Percentiles rank a stretch among this genome's conserved stretches.
Evolutionary conservation across 768 basidiomycete genomes (phyloP).

Genomic region (Rhizopogon rudus): DNA sequence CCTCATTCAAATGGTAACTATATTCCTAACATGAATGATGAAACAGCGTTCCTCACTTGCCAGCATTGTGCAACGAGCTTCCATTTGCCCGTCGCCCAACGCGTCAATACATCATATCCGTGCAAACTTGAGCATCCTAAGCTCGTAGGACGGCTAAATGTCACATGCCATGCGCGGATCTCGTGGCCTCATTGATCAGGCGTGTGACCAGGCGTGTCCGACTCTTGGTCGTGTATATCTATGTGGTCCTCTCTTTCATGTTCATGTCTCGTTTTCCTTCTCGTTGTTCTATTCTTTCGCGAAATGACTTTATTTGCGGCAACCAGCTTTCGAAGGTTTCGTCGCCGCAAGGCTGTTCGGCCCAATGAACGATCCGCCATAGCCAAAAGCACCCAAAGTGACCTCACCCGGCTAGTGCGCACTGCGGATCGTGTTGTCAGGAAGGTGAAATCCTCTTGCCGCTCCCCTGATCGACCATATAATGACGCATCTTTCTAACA

Average conservation of each 20-base stretch:
- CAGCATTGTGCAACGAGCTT: not conserved
- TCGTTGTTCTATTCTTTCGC: conserved; percentile 3
- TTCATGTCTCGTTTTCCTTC: conserved; percentile 5
- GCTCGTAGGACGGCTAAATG: not conserved
- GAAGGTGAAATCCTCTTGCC: conserved; percentile 40
- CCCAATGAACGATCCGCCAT: conserved; percentile 29
- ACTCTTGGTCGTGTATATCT: conserved; percentile 14
- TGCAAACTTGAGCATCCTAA: not conserved
- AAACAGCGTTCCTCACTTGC: not conserved
- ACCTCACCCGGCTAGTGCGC: conserved; percentile 62
- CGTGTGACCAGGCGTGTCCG: conserved; percentile 9
- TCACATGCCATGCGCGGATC: not conserved
- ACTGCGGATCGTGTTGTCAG: conserved; percentile 49
- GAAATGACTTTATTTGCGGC: conserved; percentile 28
- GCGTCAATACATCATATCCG: not conserved
- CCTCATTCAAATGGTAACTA: not conserved
- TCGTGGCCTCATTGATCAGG: conserved; percentile 12
- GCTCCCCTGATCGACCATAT: conserved; percentile 16
- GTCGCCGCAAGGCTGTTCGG: conserved; percentile 43
- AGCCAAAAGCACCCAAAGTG: conserved; percentile 58
- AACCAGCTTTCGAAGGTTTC: conserved; percentile 28
- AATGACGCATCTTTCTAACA: conserved; percentile 43
- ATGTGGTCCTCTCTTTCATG: not conserved
- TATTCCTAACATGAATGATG: not conserved
- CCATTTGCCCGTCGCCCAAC: not conserved